Evolutionary conservation across 1,284 basidiomycete species (phyloP), one percentile per base, ranked within the genome.

Genomic region (Fomes fomentarius): DNA sequence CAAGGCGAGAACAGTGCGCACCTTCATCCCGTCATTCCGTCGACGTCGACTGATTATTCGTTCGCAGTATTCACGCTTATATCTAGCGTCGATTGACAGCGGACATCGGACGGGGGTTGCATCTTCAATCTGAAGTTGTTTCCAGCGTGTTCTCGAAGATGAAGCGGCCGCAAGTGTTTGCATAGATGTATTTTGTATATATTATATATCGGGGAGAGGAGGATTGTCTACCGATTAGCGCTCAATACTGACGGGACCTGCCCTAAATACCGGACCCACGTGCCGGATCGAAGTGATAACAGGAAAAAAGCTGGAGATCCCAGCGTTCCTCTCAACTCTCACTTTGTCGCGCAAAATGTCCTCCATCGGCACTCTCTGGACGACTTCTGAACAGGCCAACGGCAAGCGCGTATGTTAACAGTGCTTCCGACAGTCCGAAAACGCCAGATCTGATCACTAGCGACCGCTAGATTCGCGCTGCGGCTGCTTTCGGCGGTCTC

Each of bases 401-500:
- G 79, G 78, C 59, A 80, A 77, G 70, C 67, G 76, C 56, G 87
- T 89, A 67, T 33, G 84, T 41, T 34, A 22, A 21, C 7, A 2
- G 14, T 11, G 3, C 26, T 35, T 17, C 11, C 30, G 21, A 17
- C 24, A 15, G 9, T n/a, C n/a, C 15, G 11, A 15, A 24, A 33
- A 34, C 31, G 14, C 28, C 17, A 31, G 17, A 22, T 47, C 54
- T 33, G 63, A 52, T 25, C 28, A 24, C 11, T 22, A 2, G n/a
- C 35, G 28, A 39, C 26, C 12, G 28, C 7, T 70, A 94, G 86
- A 85, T 91, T 71, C 81, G 75, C 60, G 87, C 89, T 46, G 82
- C 79, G 60, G 93, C 91, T 61, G 88, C 89, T 52, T 77, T 84
- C 54, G 87, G 78, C 52, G 90, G 86, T 50, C 70, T 93, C 63